Evolutionary conservation across 2,329 filamentous ascomycete genomes (phyloP).

Genomic region (Trichoderma sp.): DNA sequence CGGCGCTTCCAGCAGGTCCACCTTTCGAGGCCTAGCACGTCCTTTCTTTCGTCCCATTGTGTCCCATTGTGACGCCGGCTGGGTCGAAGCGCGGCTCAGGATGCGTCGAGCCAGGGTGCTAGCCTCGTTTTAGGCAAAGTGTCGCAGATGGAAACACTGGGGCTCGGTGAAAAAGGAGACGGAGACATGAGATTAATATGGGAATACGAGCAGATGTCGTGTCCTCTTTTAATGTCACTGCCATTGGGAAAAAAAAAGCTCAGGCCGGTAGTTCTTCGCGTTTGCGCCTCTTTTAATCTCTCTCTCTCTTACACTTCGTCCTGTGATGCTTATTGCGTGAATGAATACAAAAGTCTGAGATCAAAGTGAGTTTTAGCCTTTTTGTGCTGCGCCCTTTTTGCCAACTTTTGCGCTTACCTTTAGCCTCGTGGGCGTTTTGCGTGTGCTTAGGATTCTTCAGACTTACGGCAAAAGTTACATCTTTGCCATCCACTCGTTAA

Average conservation of each 20-base stretch:
- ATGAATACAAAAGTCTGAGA: neutral
- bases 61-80: slow-evolving; percentile 5
- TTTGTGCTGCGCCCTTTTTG: slow-evolving; percentile 12
- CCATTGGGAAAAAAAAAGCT: neutral
- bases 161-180: slow-evolving; percentile 9
- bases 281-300: neutral
- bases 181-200: slow-evolving; percentile 8
- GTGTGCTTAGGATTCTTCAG: slow-evolving; percentile 1
- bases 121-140: slow-evolving; percentile 26
- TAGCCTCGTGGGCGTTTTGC: neutral
- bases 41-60: neutral
- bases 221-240: slow-evolving; percentile 15
- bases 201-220: slow-evolving; percentile 3
- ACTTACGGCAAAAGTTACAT: slow-evolving; percentile 5
- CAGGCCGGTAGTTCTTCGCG: neutral
- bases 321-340: slow-evolving; percentile 17
- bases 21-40: neutral
- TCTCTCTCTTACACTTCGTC: neutral
- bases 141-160: slow-evolving; percentile 15
- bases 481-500: slow-evolving; percentile 19
- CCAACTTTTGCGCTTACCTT: slow-evolving; percentile 8
- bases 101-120: neutral
- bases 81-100: slow-evolving; percentile 7
- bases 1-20: neutral
- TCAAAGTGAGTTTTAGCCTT: slow-evolving; percentile 20